phyloP scores from a whole-genome alignment of 768 basidiomycete species.

The Lyophyllum decastes region DNA sequence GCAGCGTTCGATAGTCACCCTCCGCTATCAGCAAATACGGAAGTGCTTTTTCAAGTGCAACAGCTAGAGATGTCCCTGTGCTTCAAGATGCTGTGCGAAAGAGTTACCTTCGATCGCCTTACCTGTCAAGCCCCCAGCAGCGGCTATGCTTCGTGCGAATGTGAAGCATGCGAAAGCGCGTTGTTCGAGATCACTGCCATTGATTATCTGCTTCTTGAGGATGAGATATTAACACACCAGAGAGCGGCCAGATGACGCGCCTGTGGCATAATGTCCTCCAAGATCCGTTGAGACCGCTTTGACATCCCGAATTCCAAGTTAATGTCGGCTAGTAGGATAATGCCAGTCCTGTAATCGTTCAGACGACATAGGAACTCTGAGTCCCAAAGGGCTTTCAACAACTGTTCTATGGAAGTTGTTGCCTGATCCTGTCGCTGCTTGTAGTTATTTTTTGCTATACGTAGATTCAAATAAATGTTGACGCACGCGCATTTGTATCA shows the following conservation, averaged over 20 bases:
- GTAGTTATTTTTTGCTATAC: conserved; percentile 4
- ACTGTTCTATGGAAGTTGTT: conserved; percentile 58
- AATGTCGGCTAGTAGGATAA: conserved; percentile 76
- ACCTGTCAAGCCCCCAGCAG: conserved; percentile 51
- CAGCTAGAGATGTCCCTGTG: conserved; percentile 24
- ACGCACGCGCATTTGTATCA: conserved; percentile 48
- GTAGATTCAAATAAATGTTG: conserved; percentile 2
- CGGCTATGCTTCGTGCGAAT: conserved; percentile 74
- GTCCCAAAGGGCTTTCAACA: conserved; percentile 76
- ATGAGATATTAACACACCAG: neutral
- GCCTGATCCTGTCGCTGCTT: conserved; percentile 65
- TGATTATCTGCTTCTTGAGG: conserved; percentile 51
- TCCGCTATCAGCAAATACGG: conserved; percentile 65
- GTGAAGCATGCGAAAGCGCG: conserved; percentile 76
- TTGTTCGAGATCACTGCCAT: conserved; percentile 73
- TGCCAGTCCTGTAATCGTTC: conserved; percentile 64
- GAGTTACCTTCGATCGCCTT: conserved; percentile 10
- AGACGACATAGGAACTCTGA: conserved; percentile 77
- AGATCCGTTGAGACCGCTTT: conserved; percentile 57
- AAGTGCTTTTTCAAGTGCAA: conserved; percentile 55
- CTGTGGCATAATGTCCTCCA: conserved; percentile 85
- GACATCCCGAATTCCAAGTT: conserved; percentile 79
- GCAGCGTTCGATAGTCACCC: conserved; percentile 59
- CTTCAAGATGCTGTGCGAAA: neutral
- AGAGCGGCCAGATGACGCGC: conserved; percentile 33